Percentiles rank a stretch among this genome's conserved stretches.
phyloP scores from a whole-genome alignment of 139 green algal species.

The Coelastrella sp. region DNA sequence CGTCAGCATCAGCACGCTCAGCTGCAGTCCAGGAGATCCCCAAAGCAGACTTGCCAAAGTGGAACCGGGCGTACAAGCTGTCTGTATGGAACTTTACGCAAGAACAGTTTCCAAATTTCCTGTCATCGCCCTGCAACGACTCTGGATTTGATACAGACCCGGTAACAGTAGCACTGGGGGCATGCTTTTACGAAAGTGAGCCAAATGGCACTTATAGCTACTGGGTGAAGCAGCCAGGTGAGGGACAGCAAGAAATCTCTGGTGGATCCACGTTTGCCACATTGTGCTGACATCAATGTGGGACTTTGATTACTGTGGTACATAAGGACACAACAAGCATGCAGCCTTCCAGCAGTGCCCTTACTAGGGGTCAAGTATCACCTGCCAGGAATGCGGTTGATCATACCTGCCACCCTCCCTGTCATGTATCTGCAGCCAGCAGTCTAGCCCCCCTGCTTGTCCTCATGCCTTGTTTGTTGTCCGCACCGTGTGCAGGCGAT shows the following conservation, averaged over 20 bases:
- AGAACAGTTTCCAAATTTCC: not conserved
- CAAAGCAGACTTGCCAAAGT: not conserved
- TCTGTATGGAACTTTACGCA: not conserved
- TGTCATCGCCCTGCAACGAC: not conserved
- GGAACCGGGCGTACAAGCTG: slow-evolving; percentile 23
- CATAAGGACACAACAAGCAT: no score
- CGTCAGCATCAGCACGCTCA: not conserved
- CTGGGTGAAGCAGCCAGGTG: slow-evolving; percentile 1
- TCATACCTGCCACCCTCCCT: not conserved
- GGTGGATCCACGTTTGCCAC: not conserved
- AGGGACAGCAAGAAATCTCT: not conserved
- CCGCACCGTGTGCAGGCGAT: not conserved
- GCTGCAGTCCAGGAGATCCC: not conserved
- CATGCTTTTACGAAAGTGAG: not conserved
- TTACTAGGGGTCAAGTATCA: no score
- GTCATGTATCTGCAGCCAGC: no score
- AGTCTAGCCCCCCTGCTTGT: not conserved
- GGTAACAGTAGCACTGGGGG: not conserved
- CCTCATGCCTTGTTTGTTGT: not conserved
- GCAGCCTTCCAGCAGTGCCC: no score
- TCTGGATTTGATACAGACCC: not conserved
- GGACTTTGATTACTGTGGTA: no score
- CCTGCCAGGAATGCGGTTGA: not conserved
- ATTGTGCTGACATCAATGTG: no score
- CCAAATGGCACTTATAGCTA: not conserved